These are phyloP conservation scores for Amylocystis lapponica DNA, from an alignment of 768 basidiomycete genomes.

Conservation along the genomic window DNA sequence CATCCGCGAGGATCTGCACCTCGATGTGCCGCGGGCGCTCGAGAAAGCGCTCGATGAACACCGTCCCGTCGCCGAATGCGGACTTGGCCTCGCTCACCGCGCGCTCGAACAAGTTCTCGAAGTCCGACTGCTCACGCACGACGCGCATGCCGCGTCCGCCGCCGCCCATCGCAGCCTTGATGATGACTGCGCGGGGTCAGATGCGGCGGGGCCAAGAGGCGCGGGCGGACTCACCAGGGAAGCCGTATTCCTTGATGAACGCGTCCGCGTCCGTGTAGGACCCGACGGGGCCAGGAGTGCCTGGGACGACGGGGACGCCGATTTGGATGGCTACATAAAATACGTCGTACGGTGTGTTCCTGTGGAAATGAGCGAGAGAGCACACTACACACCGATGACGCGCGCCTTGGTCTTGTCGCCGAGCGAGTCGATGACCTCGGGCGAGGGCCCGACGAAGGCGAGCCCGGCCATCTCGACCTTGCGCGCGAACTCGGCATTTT, in stretches of 20 bases:
- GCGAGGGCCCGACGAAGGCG: constrained; percentile 93
- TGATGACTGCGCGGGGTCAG: constrained; percentile 61
- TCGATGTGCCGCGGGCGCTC: constrained; percentile 98
- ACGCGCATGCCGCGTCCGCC: constrained; percentile 99
- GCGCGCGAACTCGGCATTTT: constrained; percentile 94
- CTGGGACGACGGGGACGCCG: constrained; percentile 94
- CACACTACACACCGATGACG: constrained; percentile 55
- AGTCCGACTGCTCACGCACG: constrained; percentile 89
- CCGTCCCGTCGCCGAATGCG: constrained; percentile 97
- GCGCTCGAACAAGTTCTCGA: constrained; percentile 83
- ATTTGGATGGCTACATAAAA: constrained; percentile 68
- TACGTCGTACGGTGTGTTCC: background rate
- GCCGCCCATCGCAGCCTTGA: constrained; percentile 99
- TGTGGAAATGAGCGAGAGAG: constrained; percentile 8
- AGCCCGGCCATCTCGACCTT: constrained; percentile 98
- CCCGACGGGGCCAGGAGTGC: constrained; percentile 91
- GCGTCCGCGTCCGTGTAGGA: constrained; percentile 72
- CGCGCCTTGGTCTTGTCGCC: constrained; percentile 99
- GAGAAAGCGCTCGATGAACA: constrained; percentile 97
- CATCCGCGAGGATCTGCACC: constrained; percentile 92
- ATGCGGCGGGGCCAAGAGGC: background rate
- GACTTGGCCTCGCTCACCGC: constrained; percentile 94
- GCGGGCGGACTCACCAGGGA: constrained; percentile 58
- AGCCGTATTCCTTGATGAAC: constrained; percentile 95
- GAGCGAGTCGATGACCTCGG: constrained; percentile 93